Evolutionary conservation across 2,329 filamentous ascomycete species (phyloP).

Genomic region (Cladorrhinum sp.): DNA sequence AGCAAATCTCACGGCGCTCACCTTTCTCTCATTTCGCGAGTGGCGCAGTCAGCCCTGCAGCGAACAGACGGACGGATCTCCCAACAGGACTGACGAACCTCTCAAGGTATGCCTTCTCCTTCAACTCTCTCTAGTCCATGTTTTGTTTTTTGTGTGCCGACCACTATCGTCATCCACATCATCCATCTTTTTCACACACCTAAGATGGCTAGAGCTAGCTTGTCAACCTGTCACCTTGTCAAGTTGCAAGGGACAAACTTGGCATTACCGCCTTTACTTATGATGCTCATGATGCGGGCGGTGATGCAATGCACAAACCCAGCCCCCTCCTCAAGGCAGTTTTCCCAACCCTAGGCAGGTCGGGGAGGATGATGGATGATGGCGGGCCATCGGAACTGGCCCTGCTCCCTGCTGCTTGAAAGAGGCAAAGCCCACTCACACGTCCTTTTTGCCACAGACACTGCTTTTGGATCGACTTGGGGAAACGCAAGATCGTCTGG

Average conservation of each 20-base stretch:
- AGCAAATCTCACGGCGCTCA: background rate
- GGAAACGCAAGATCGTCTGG: slow-evolving; percentile 14
- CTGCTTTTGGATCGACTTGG: slow-evolving; percentile 16
- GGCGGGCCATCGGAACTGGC: slow-evolving; percentile 12
- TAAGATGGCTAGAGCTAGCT: background rate
- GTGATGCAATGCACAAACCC: slow-evolving; percentile 21
- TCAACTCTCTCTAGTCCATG: background rate
- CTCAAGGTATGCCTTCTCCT: slow-evolving; percentile 12
- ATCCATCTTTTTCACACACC: background rate
- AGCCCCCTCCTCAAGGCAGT: slow-evolving; percentile 8
- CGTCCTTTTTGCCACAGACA: slow-evolving; percentile 22
- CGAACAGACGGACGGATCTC: slow-evolving; percentile 1
- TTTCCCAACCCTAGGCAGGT: slow-evolving; percentile 2
- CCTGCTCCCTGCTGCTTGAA: slow-evolving; percentile 10
- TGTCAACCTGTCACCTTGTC: background rate
- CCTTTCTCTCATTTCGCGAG: slow-evolving; percentile 5
- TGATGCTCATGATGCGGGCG: background rate
- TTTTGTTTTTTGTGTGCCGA: background rate
- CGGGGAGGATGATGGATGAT: slow-evolving; percentile 7
- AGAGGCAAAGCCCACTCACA: slow-evolving; percentile 21
- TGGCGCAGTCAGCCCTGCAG: slow-evolving; percentile 22
- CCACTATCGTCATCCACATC: background rate
- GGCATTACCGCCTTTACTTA: background rate
- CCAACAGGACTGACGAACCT: background rate
- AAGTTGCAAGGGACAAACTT: background rate